phyloP scores from a whole-genome alignment of 805 yeast genomes.

The Starmerella bombi region DNA sequence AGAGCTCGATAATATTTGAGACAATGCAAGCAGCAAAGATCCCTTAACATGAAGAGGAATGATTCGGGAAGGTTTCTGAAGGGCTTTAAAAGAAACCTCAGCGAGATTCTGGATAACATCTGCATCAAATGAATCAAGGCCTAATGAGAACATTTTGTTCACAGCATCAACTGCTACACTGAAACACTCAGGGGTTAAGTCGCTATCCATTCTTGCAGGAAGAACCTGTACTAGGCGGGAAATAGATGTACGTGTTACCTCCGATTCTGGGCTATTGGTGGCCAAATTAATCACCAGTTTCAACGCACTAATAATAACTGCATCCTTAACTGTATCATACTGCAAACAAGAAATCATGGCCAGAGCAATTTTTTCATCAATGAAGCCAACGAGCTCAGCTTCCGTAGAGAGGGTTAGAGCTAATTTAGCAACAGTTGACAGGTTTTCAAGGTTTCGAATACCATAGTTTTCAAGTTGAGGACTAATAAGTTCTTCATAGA shows the following conservation, averaged over 20 bases:
- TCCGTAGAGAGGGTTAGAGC: conserved; percentile 46
- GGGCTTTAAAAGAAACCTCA: conserved; percentile 42
- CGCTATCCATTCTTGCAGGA: conserved; percentile 12
- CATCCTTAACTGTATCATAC: conserved; percentile 47
- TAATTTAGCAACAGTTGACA: conserved; percentile 60
- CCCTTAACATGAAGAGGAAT: conserved; percentile 42
- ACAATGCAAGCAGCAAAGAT: conserved; percentile 43
- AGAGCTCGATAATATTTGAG: conserved; percentile 37
- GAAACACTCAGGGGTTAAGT: conserved; percentile 11
- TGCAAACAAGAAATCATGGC: conserved; percentile 46
- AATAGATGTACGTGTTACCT: neutral
- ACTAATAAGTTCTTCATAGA: conserved; percentile 41
- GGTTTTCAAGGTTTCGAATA: conserved; percentile 66
- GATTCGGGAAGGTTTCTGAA: conserved; percentile 44
- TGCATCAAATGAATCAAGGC: conserved; percentile 44
- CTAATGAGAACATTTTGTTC: conserved; percentile 36
- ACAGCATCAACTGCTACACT: conserved; percentile 18
- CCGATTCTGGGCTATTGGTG: neutral
- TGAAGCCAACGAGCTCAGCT: conserved; percentile 38
- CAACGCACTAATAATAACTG: conserved; percentile 53
- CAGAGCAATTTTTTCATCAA: conserved; percentile 40
- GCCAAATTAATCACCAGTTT: conserved; percentile 26
- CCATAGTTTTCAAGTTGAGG: conserved; percentile 61
- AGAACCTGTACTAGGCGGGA: conserved; percentile 1
- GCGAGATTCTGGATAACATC: conserved; percentile 42